Evolutionary conservation across 805 yeast genomes (phyloP).

Genomic region (Pachysolen tannophilus): DNA sequence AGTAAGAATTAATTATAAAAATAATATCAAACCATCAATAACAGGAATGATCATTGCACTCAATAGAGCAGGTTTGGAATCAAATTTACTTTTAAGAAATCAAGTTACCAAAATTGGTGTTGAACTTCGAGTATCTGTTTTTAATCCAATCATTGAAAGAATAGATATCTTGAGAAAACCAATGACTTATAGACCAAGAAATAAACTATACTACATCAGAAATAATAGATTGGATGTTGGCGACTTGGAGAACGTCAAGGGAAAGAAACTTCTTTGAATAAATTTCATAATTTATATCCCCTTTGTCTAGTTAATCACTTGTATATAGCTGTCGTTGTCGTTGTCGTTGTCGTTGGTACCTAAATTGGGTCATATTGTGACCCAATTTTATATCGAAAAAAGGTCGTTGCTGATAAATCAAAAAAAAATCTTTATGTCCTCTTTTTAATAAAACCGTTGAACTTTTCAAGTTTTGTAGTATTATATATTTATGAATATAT

Average conservation of each 20-base stretch:
- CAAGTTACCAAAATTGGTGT: conserved; percentile 78
- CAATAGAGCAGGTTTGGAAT: conserved; percentile 62
- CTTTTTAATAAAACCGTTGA: too few relatives aligned
- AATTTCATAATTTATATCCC: too few relatives aligned
- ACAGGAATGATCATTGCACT: conserved; percentile 76
- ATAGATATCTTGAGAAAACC: conserved; percentile 77
- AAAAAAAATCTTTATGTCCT: too few relatives aligned
- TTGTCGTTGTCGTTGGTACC: too few relatives aligned
- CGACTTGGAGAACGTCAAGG: conserved; percentile 32
- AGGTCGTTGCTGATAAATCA: too few relatives aligned
- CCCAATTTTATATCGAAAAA: too few relatives aligned
- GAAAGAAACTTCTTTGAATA: too few relatives aligned
- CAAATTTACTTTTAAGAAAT: conserved; percentile 76
- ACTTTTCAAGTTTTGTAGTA: too few relatives aligned
- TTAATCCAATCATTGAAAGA: conserved; percentile 68
- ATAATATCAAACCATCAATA: conserved; percentile 51
- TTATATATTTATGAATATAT: too few relatives aligned
- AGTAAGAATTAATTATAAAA: conserved; percentile 62
- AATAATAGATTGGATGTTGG: conserved; percentile 69
- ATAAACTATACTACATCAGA: conserved; percentile 87
- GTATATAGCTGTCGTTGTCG: too few relatives aligned
- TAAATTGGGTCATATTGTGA: too few relatives aligned
- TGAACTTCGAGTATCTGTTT: conserved; percentile 74
- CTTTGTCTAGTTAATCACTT: too few relatives aligned
- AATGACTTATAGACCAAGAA: conserved; percentile 61